A percentile compares a stretch with the other conserved stretches of the same genome.
phyloP scores from a whole-genome alignment of 768 basidiomycete species.

The Auriscalpium vulgare region DNA sequence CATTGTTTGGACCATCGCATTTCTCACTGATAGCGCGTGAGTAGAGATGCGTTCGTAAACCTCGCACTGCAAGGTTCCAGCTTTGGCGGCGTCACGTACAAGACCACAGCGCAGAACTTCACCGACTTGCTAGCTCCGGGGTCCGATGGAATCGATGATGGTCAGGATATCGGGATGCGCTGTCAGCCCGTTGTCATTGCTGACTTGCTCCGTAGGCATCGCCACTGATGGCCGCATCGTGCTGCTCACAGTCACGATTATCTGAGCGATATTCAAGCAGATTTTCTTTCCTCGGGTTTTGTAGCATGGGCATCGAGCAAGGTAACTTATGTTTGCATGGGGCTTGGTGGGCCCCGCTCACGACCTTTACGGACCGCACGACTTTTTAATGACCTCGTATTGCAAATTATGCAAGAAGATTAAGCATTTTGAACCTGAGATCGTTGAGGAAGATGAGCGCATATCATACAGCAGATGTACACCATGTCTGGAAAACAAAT shows the following conservation, averaged over 20 bases:
- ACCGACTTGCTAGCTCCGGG: constrained; percentile 50
- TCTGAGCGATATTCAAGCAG: background rate
- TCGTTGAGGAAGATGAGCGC: too few species aligned
- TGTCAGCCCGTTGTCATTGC: background rate
- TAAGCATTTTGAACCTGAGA: too few species aligned
- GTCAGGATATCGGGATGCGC: constrained; percentile 19
- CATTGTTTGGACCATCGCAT: too few species aligned
- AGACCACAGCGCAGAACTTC: constrained; percentile 36
- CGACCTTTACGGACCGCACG: too few species aligned
- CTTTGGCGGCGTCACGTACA: constrained; percentile 28
- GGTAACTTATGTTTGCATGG: too few species aligned
- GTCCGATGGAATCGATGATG: constrained; percentile 42
- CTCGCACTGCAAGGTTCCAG: background rate
- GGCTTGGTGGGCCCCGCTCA: too few species aligned
- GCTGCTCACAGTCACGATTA: constrained; percentile 12
- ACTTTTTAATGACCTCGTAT: too few species aligned
- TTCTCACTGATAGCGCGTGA: background rate
- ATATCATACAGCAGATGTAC: too few species aligned
- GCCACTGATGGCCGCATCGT: constrained; percentile 6
- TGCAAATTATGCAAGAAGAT: too few species aligned
- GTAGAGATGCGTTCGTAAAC: constrained; percentile 6
- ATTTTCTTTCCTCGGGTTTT: too few species aligned
- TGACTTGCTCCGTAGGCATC: constrained; percentile 2
- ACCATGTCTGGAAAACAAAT: too few species aligned
- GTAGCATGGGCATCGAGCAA: too few species aligned